Evolutionary conservation across 805 yeast species (phyloP).

Genomic region (Nakazawaea peltata): DNA sequence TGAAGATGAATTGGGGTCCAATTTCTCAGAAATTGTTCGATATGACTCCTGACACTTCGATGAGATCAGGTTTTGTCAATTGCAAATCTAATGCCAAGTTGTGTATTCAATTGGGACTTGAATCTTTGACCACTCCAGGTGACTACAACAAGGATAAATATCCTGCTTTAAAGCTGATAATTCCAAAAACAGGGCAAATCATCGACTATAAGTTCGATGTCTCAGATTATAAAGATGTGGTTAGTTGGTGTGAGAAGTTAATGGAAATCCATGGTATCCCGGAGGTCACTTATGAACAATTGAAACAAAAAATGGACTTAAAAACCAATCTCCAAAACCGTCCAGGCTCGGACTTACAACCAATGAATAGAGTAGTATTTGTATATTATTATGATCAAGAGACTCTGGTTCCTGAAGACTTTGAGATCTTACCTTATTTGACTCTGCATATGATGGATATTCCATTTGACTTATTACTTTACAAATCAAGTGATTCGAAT

Average conservation of each 20-base stretch:
- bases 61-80: constrained; percentile 49
- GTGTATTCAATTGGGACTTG: constrained; percentile 45
- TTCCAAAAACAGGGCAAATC: too few species aligned
- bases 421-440: constrained; percentile 49
- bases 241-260: constrained; percentile 40
- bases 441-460: constrained; percentile 52
- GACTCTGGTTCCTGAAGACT: constrained; percentile 51
- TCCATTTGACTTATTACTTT: constrained; percentile 46
- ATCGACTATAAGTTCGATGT: constrained; percentile 19
- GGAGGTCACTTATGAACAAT: constrained; percentile 16
- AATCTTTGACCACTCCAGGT: constrained; percentile 22
- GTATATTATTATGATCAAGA: constrained; percentile 46
- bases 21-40: constrained; percentile 37
- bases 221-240: constrained; percentile 20
- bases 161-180: too few species aligned
- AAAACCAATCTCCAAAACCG: constrained; percentile 7
- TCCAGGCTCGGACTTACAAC: constrained; percentile 19
- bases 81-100: constrained; percentile 43
- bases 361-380: constrained; percentile 38
- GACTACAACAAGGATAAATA: too few species aligned
- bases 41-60: constrained; percentile 14
- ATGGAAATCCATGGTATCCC: constrained; percentile 36
- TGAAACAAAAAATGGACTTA: constrained; percentile 17
- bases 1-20: constrained; percentile 50
- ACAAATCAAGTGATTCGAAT: constrained; percentile 38